A percentile compares a stretch with the other conserved stretches of the same genome.
These are phyloP conservation scores for Tilletia indica DNA, from an alignment of 1,284 basidiomycete species.

Conservation along the genomic window DNA sequence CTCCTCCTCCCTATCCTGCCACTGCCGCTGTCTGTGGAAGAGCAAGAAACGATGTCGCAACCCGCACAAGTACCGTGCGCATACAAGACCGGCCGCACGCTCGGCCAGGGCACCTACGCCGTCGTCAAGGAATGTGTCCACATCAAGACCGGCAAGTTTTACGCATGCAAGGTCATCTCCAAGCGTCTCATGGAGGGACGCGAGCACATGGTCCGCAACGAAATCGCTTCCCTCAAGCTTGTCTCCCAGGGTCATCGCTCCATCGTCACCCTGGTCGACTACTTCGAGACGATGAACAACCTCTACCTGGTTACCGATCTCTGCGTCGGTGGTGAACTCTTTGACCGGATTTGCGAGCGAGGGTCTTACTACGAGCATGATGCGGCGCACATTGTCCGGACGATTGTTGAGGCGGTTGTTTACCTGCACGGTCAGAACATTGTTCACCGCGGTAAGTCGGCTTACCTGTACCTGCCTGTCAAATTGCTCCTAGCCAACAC, in stretches of 20 bases:
- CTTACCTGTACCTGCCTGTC: too few relatives aligned
- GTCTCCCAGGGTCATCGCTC: slow-evolving; percentile 87
- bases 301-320: slow-evolving; percentile 83
- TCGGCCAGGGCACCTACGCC: slow-evolving; percentile 81
- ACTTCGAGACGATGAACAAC: slow-evolving; percentile 96
- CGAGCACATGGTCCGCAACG: slow-evolving; percentile 77
- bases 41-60: neutral
- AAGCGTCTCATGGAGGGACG: slow-evolving; percentile 86
- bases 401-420: slow-evolving; percentile 79
- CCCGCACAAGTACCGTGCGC: slow-evolving; percentile 48
- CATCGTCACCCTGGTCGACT: slow-evolving; percentile 74
- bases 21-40: neutral
- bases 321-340: slow-evolving; percentile 95
- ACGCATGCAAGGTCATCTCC: slow-evolving; percentile 63
- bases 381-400: slow-evolving; percentile 82
- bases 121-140: slow-evolving; percentile 94
- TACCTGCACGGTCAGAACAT: slow-evolving; percentile 91
- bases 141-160: slow-evolving; percentile 72
- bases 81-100: slow-evolving; percentile 55
- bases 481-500: too few relatives aligned
- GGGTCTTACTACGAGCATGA: slow-evolving; percentile 97
- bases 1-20: neutral
- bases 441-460: slow-evolving; percentile 76
- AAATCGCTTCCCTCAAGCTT: slow-evolving; percentile 90
- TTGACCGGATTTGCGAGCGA: slow-evolving; percentile 96